phyloP scores from a whole-genome alignment of 2,329 filamentous ascomycete genomes.

The Peltaster fructicola region DNA sequence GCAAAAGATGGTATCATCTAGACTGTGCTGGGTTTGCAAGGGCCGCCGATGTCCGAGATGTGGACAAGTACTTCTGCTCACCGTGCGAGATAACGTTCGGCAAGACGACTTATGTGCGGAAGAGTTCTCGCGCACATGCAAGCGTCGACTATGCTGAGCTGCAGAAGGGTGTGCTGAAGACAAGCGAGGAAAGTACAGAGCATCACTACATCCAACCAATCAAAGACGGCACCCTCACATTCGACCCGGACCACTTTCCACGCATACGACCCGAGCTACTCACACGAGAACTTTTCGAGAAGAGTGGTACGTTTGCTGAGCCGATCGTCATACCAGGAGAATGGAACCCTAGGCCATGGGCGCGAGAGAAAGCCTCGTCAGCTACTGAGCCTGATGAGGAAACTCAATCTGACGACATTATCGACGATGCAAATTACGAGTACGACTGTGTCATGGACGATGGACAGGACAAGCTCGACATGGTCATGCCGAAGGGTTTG shows the following conservation, averaged over 20 bases:
- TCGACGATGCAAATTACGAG: slow-evolving; percentile 25
- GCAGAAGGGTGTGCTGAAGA: slow-evolving; percentile 48
- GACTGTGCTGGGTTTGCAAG: slow-evolving; percentile 49
- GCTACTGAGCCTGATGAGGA: slow-evolving; percentile 10
- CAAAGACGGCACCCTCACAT: slow-evolving; percentile 44
- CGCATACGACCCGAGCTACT: slow-evolving; percentile 46
- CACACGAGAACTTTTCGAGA: slow-evolving; percentile 45
- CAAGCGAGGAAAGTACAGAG: slow-evolving; percentile 44
- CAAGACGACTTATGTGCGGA: slow-evolving; percentile 47
- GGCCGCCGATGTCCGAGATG: slow-evolving; percentile 43
- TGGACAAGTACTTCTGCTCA: slow-evolving; percentile 50
- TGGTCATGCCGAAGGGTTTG: slow-evolving; percentile 48
- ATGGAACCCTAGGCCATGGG: slow-evolving; percentile 37
- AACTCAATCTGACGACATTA: slow-evolving; percentile 6
- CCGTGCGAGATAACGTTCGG: slow-evolving; percentile 42
- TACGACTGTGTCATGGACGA: slow-evolving; percentile 35
- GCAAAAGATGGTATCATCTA: slow-evolving; percentile 51
- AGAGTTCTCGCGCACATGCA: slow-evolving; percentile 45
- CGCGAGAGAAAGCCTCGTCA: slow-evolving; percentile 6
- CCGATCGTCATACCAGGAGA: slow-evolving; percentile 48
- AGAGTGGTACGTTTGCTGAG: slow-evolving; percentile 43
- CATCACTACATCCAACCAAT: slow-evolving; percentile 53
- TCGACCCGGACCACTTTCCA: slow-evolving; percentile 43
- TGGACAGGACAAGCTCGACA: slow-evolving; percentile 47
- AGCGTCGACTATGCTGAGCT: slow-evolving; percentile 52